Evolutionary conservation across 148 eudicot species (phyloP), one percentile per base, ranked within the genome.

Genomic region (Amaranthus hypochondriacus): DNA sequence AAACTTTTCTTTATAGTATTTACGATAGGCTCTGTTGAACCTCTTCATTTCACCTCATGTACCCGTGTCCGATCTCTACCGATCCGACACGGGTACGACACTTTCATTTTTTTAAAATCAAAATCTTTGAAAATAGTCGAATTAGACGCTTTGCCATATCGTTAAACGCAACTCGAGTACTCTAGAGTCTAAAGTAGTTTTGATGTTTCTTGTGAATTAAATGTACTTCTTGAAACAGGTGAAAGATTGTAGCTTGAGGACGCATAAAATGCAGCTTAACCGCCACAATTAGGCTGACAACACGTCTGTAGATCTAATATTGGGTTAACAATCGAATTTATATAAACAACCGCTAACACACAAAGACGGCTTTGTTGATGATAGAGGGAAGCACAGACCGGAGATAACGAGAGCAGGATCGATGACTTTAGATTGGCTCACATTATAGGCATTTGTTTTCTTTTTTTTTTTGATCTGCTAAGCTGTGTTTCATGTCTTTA

Each of bases 161-260:
- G 1, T 0, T 28, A 28, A 28, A 28, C 39, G 39, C 39, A 28
- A 28, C 39, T 28, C 0, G 2, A 28, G 39, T 28, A 28, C 53
- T 12, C 68, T 64, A 4, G 56, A 28, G 50, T 9, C 44, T 3
- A 28, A 28, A 28, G 39, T 28, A 28, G 39, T 28, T 28, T 0
- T 48, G 10, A 50, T 67, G 14, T 21, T 18, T 18, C 9, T 12
- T 7, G 0, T 65, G 65, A 61, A 10, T 15, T 48, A 62, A 39
- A 11, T 39, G 5, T 21, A 67, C 10, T 50, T 28, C 51, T 66
- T 13, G 48, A 61, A 54, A 68, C 95, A 94, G 98, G 97, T 91
- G 57, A 88, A 83, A 82, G 84, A 94, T 79, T 88, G 86, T 88
- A 91, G 96, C 88, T 76, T 94, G 90, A 86, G 90, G 85, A 92